phyloP scores from a whole-genome alignment of 768 basidiomycete genomes.

The Rhizopogon vulgaris region DNA sequence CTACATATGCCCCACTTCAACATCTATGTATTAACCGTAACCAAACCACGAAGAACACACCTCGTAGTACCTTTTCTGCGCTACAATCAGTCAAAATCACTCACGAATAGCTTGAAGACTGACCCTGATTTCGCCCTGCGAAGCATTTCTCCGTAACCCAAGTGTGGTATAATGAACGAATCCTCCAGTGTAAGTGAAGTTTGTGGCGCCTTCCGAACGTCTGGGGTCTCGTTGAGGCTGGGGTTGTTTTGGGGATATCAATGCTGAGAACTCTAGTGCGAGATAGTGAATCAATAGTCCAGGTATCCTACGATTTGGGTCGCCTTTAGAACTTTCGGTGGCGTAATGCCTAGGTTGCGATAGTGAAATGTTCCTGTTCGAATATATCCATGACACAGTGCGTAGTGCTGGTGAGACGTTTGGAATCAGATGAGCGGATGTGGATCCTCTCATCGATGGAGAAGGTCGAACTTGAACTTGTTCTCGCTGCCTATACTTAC shows the following conservation, averaged over 20 bases:
- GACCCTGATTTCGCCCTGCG: background rate
- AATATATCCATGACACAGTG: background rate
- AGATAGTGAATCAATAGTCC: background rate
- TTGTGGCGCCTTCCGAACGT: background rate
- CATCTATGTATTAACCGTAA: background rate
- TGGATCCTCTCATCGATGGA: background rate
- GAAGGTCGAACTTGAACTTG: background rate
- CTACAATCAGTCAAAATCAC: background rate
- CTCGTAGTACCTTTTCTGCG: background rate
- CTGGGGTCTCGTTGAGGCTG: too few species aligned
- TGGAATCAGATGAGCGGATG: background rate
- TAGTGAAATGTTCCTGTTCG: background rate
- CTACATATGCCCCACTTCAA: background rate
- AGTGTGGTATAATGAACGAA: background rate
- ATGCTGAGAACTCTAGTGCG: background rate
- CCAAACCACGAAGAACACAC: background rate
- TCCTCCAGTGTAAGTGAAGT: background rate
- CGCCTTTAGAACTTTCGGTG: background rate
- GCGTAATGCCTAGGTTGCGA: background rate
- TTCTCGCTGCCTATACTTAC: too few species aligned
- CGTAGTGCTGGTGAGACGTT: background rate
- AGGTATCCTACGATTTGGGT: background rate
- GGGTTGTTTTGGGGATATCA: background rate
- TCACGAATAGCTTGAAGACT: background rate
- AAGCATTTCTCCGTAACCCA: slow-evolving; percentile 1